Percentiles rank a stretch among this genome's conserved stretches.
Conservation (phyloP, 345 rosid species). For the Arabis hirsuta region DNA sequence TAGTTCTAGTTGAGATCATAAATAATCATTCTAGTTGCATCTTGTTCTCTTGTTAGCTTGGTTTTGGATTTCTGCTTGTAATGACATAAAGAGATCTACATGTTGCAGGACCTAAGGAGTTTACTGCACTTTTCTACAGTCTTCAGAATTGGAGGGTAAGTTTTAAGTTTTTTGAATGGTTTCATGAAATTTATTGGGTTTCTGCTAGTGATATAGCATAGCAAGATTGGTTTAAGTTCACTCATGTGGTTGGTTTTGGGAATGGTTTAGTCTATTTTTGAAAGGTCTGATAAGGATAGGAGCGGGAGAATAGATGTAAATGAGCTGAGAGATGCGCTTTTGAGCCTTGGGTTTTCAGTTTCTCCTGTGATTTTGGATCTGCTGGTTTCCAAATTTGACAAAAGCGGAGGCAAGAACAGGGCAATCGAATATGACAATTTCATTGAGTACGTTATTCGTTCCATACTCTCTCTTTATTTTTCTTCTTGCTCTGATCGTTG, state of each 20-base stretch:
- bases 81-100: neutral
- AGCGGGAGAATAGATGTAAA: slow-evolving; percentile 80
- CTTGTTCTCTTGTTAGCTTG: slow-evolving; percentile 6
- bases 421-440: slow-evolving; percentile 95
- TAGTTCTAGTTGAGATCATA: slow-evolving; percentile 33
- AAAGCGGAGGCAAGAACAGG: slow-evolving; percentile 69
- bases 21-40: slow-evolving; percentile 6
- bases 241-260: slow-evolving; percentile 1
- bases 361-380: slow-evolving; percentile 73
- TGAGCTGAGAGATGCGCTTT: slow-evolving; percentile 83
- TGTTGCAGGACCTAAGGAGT: slow-evolving; percentile 84
- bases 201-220: neutral
- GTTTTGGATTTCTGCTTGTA: slow-evolving; percentile 24
- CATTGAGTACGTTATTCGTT: slow-evolving; percentile 66
- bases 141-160: slow-evolving; percentile 97
- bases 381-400: slow-evolving; percentile 82
- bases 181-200: neutral
- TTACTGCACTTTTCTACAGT: slow-evolving; percentile 79
- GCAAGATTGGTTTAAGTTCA: slow-evolving; percentile 6
- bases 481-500: neutral
- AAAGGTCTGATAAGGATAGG: slow-evolving; percentile 83
- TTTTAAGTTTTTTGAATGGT: neutral
- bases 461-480: neutral
- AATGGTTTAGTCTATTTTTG: slow-evolving; percentile 64
- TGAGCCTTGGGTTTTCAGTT: slow-evolving; percentile 75